Conservation (phyloP, 1,284 basidiomycete genomes). For the Puccinia hordei region DNA sequence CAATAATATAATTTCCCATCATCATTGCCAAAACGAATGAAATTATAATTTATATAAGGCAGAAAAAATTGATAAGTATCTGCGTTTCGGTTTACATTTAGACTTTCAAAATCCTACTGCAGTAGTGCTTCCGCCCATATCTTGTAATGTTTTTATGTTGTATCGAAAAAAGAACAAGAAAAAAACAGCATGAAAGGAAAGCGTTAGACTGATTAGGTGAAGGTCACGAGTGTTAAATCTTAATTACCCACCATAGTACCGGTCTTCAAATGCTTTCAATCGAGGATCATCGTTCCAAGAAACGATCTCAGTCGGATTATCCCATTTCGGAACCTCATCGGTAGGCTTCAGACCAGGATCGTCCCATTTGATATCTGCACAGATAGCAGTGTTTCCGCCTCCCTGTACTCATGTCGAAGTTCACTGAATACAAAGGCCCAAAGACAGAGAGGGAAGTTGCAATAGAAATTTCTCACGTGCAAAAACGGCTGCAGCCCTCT, state of each 20-base stretch:
- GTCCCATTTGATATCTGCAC: constrained; percentile 46
- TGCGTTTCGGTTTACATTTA: background rate
- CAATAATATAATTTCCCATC: too few species aligned
- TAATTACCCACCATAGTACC: constrained; percentile 55
- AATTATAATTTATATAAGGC: too few species aligned
- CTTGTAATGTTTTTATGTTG: background rate
- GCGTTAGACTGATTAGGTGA: background rate
- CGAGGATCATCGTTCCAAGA: constrained; percentile 58
- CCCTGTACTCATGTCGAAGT: constrained; percentile 48
- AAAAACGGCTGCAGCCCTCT: constrained; percentile 60
- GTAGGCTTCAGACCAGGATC: constrained; percentile 56
- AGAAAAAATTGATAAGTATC: too few species aligned
- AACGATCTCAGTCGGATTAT: constrained; percentile 54
- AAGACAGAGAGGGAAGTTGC: background rate
- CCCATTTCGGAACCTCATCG: background rate
- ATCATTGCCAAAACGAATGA: too few species aligned
- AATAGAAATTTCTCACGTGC: constrained; percentile 54
- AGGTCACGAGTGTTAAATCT: background rate
- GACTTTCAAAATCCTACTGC: constrained; percentile 31
- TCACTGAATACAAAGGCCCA: background rate
- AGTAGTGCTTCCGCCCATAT: constrained; percentile 45
- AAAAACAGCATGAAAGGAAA: background rate
- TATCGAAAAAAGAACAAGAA: background rate
- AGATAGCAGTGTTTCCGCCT: constrained; percentile 45
- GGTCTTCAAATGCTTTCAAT: constrained; percentile 58